Percentiles rank a stretch among this genome's conserved stretches.
phyloP scores from a whole-genome alignment of 441 rosid species.

The Breynia disticha region DNA sequence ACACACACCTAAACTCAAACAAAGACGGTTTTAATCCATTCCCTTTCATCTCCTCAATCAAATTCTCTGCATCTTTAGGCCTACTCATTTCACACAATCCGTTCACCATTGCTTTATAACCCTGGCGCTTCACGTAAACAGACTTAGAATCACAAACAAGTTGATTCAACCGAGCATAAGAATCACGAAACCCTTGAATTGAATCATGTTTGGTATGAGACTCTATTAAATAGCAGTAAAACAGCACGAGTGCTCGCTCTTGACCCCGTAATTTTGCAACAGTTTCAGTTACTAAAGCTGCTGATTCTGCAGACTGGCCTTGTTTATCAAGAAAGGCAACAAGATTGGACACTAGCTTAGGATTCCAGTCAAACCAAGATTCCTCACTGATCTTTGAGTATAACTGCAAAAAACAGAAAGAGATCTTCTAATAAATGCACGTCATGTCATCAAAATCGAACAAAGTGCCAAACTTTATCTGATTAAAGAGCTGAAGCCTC shows the following conservation, averaged over 20 bases:
- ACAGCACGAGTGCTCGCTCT: slow-evolving; percentile 53
- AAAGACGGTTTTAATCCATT: slow-evolving; percentile 32
- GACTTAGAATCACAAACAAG: slow-evolving; percentile 38
- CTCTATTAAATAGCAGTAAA: slow-evolving; percentile 51
- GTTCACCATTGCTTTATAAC: slow-evolving; percentile 47
- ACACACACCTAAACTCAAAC: slow-evolving; percentile 47
- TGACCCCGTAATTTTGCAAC: slow-evolving; percentile 27
- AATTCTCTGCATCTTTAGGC: slow-evolving; percentile 52
- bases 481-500: neutral
- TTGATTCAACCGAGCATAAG: slow-evolving; percentile 27
- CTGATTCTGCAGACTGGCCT: slow-evolving; percentile 35
- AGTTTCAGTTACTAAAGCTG: slow-evolving; percentile 34
- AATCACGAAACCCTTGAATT: slow-evolving; percentile 36
- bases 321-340: slow-evolving; percentile 48
- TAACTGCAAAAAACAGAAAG: slow-evolving; percentile 36
- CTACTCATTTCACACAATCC: slow-evolving; percentile 62
- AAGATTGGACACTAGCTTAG: slow-evolving; percentile 61
- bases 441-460: too few relatives aligned
- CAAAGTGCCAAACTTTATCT: neutral
- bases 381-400: slow-evolving; percentile 53
- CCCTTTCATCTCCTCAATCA: slow-evolving; percentile 42
- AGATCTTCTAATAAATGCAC: too few relatives aligned
- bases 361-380: slow-evolving; percentile 80
- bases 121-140: slow-evolving; percentile 50
- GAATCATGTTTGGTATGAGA: slow-evolving; percentile 45